Conservation (phyloP, 2,329 filamentous ascomycete species). For the Alternaria atra region DNA sequence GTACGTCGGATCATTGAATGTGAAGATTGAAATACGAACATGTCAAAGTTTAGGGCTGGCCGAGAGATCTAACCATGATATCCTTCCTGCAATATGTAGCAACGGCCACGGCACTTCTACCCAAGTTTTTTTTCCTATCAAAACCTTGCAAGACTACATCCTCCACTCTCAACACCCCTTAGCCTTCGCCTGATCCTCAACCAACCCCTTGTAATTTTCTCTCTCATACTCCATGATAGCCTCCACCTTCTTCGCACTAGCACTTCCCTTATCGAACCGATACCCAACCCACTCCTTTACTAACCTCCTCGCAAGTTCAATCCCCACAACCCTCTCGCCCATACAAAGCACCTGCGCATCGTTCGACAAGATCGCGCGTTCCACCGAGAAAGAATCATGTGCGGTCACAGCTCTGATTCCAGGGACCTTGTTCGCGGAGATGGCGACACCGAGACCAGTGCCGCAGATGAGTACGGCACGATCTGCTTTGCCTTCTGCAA, state of each 20-base stretch:
- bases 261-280: constrained; percentile 74
- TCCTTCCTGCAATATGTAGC: neutral
- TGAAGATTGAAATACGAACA: neutral
- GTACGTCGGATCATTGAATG: constrained; percentile 28
- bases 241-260: constrained; percentile 66
- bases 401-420: constrained; percentile 88
- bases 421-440: constrained; percentile 86
- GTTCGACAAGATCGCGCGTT: constrained; percentile 82
- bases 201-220: constrained; percentile 43
- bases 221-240: constrained; percentile 60
- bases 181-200: constrained; percentile 18
- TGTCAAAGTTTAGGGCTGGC: neutral
- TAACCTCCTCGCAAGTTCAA: constrained; percentile 80
- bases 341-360: constrained; percentile 88
- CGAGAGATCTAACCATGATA: neutral
- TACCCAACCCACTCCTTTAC: constrained; percentile 87
- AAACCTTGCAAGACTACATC: neutral
- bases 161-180: constrained; percentile 1
- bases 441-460: constrained; percentile 86
- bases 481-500: constrained; percentile 72
- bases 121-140: neutral
- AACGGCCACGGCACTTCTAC: neutral
- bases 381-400: constrained; percentile 85
- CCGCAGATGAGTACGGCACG: constrained; percentile 85
- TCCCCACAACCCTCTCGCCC: constrained; percentile 82